phyloP scores from a whole-genome alignment of 106 monocot species.

The Dendrobium chrysotoxum region DNA sequence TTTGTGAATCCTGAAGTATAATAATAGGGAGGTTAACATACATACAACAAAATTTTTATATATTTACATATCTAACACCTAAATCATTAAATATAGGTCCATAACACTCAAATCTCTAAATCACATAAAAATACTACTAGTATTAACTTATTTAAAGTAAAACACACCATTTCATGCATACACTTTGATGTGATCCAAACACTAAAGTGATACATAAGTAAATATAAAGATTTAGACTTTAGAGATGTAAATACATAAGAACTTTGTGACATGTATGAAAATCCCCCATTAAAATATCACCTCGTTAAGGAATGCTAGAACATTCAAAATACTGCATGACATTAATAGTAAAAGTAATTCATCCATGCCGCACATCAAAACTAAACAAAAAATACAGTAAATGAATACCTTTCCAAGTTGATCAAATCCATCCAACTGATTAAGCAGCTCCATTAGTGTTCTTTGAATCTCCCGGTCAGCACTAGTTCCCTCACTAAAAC shows the following conservation, averaged over 20 bases:
- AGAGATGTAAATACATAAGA: too few species aligned
- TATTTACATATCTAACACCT: too few species aligned
- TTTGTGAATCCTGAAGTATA: not conserved
- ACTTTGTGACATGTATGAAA: too few species aligned
- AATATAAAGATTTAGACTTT: too few species aligned
- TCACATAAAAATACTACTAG: too few species aligned
- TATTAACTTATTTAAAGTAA: too few species aligned
- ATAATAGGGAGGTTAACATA: not conserved
- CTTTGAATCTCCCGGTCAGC: conserved; percentile 59
- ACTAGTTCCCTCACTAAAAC: conserved; percentile 81
- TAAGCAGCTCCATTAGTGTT: conserved; percentile 98
- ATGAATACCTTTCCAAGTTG: conserved; percentile 61
- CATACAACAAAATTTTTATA: too few species aligned
- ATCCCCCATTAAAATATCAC: not conserved
- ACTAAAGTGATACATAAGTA: too few species aligned
- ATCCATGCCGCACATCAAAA: not conserved
- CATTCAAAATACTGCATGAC: not conserved
- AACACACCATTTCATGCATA: too few species aligned
- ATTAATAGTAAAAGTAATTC: not conserved
- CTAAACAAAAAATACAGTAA: not conserved
- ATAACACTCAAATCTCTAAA: too few species aligned
- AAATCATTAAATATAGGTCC: too few species aligned
- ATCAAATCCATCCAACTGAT: conserved; percentile 98
- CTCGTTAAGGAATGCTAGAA: not conserved
- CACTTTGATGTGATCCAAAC: too few species aligned